Base-by-base conservation (phyloP, 164 flowering plant species). In the Tetrastigma voinierianum region DNA sequence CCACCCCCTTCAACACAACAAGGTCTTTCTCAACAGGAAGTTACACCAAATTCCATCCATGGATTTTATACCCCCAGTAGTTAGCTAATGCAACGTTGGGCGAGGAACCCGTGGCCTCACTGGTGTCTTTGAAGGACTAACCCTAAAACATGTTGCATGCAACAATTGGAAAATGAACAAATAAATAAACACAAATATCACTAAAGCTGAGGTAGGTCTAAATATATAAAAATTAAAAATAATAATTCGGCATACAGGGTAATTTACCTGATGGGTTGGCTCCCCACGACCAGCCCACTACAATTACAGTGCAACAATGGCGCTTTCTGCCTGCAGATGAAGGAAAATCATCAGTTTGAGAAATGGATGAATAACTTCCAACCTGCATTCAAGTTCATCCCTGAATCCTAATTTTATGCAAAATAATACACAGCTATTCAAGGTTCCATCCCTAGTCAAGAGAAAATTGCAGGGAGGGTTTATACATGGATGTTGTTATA, bases 111-210 rank as follows among this genome's bases (percentile, higher is more conserved):
- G 78, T 0, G 89, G 83, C 83, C 91, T 78, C 71, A 87, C 87
- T 8, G 89, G 89, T 40, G 91, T 87, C 81, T 87, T 84, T 20
- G 91, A 87, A 45, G 91, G 91, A 68, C 91, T 87, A 20, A 85
- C 87, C 91, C 91, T 87, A 40, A 65, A 71, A 59, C 16, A 64
- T 47, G 17, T 32, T 32, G 40, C 40, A 60, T 43, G 20, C 1
- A 62, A 16, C 9, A n/a, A 62, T 40, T 53, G 4, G 15, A 45
- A 14, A 24, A 14, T 46, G 18, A 47, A 7, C 40, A 32, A 32
- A 32, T 32, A 32, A 32, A 9, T 11, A 49, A 11, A 5, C 17
- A 10, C 18, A 43, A 55, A 8, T 51, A 18, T 19, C 12, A 46
- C 5, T 15, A 9, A 14, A 25, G 10, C 24, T 16, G 47, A 46